These are phyloP conservation scores for Gyromitra esculenta DNA, from an alignment of 2,329 filamentous ascomycete genomes.

Conservation along the genomic window DNA sequence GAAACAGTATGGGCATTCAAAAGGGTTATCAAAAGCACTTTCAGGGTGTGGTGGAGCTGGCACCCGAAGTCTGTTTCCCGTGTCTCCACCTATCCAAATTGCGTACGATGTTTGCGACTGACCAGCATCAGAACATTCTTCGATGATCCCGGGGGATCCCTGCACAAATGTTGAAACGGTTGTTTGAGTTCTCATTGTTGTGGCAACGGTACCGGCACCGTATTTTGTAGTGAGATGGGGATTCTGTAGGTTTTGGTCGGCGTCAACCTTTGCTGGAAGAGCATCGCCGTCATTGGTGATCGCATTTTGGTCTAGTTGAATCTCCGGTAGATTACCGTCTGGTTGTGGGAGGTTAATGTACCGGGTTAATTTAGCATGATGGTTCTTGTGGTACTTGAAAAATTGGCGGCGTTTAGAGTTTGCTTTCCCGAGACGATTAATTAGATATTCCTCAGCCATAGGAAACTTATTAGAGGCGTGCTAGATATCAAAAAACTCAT, in stretches of 20 bases:
- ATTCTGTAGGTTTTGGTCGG: neutral
- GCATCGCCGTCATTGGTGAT: neutral
- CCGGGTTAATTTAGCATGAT: conserved; percentile 58
- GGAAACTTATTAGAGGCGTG: conserved; percentile 58
- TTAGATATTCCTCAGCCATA: conserved; percentile 45
- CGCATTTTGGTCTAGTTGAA: neutral
- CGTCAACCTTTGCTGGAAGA: neutral
- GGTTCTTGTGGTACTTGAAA: conserved; percentile 59
- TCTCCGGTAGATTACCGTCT: neutral
- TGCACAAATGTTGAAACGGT: conserved; percentile 47
- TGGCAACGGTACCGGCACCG: conserved; percentile 18
- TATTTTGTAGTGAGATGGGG: neutral
- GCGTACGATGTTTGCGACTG: conserved; percentile 59
- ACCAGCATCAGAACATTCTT: conserved; percentile 51
- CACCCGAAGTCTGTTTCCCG: conserved; percentile 53
- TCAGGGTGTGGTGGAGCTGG: conserved; percentile 56
- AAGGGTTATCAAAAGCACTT: conserved; percentile 55
- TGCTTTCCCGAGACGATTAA: conserved; percentile 58
- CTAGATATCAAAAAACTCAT: conserved; percentile 57
- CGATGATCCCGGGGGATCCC: neutral
- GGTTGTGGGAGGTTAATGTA: conserved; percentile 49
- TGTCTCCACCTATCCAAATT: conserved; percentile 51
- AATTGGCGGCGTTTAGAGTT: conserved; percentile 59
- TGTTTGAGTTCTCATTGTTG: conserved; percentile 31
- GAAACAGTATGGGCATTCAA: conserved; percentile 59